Conservation (phyloP, 2,329 filamentous ascomycete genomes). For the Chaetomium sp. region DNA sequence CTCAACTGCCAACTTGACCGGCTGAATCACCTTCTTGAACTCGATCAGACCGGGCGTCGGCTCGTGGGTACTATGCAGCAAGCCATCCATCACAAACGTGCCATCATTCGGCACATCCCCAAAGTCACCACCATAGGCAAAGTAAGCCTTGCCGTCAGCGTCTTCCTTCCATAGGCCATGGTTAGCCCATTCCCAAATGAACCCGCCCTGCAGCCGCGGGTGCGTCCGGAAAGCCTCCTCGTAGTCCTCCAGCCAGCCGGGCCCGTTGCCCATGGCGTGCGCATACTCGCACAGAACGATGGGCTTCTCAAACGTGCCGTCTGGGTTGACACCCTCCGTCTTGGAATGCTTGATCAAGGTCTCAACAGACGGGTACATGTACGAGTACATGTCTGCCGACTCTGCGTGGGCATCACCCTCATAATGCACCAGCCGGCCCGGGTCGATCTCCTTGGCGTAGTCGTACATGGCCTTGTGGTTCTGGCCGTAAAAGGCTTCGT, state of each 20-base stretch:
- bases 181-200: constrained; percentile 62
- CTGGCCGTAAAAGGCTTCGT: constrained; percentile 64
- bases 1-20: constrained; percentile 38
- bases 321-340: constrained; percentile 35
- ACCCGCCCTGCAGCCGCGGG: constrained; percentile 58
- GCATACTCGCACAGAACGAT: constrained; percentile 53
- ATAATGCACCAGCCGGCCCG: constrained; percentile 56
- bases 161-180: constrained; percentile 48
- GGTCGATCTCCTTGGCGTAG: constrained; percentile 52
- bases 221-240: constrained; percentile 55
- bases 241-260: constrained; percentile 63
- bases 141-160: constrained; percentile 39
- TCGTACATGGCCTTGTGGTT: constrained; percentile 65
- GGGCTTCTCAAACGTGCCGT: constrained; percentile 48
- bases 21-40: constrained; percentile 52
- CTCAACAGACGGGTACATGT: constrained; percentile 57
- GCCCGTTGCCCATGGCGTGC: constrained; percentile 69
- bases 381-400: constrained; percentile 58
- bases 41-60: constrained; percentile 52
- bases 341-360: constrained; percentile 41
- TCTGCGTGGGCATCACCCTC: constrained; percentile 56
- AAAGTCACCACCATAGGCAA: constrained; percentile 58
- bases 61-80: constrained; percentile 47
- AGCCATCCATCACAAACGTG: constrained; percentile 57
- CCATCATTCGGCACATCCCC: constrained; percentile 54